Base-by-base conservation (phyloP, 208 protist genomes). In the Naegleria fowleri region DNA sequence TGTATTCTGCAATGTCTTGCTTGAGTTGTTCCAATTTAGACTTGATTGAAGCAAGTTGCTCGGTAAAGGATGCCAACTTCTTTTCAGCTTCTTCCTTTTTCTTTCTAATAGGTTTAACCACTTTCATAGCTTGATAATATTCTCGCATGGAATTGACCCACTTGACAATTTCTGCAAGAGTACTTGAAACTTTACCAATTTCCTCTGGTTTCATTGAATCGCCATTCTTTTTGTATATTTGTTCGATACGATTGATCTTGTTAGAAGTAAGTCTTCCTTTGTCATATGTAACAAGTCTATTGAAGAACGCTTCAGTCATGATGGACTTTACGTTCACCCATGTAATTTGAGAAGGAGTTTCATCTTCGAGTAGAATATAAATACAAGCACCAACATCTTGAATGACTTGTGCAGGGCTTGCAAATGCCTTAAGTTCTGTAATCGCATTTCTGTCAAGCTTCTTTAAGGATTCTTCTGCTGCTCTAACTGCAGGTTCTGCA, bases 101-200 rank as follows among this genome's bases (percentile, higher is more conserved):
- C 90, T 97, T 95, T 94, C 98, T 97, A 91, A 98, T 99, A 39
- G 99, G 99, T 36, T 98, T 95, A 39, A 99, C 98, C 90, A 97
- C 97, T 94, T 99, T 99, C 38, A 96, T 96, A 15, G 99, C 97
- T 90, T 96, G 95, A 95, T 99, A 99, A 95, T 99, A 99, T 90
- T 97, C 95, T 88, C 98, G 96, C 94, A 99, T 99, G 83, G 98
- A 98, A 92, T 97, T 94, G 33, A 99, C 97, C 98, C 98, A 99
- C 75, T 96, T 96, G 94, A 99, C 97, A 51, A 99, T 93, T 9
- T 96, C 97, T 11, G 41, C 85, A 19, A 79, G n/a, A 39, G 85
- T 16, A 38, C n/a, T 16, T 58, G 85, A 58, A 39, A 39, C 33
- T 58, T 88, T 88, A 1, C 29, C n/a, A 25, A 33, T 88, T 39